A percentile compares a stretch with the other conserved stretches of the same genome.
Evolutionary conservation across 2,329 filamentous ascomycete species (phyloP).

Genomic region (Leptosphaerulina australis): DNA sequence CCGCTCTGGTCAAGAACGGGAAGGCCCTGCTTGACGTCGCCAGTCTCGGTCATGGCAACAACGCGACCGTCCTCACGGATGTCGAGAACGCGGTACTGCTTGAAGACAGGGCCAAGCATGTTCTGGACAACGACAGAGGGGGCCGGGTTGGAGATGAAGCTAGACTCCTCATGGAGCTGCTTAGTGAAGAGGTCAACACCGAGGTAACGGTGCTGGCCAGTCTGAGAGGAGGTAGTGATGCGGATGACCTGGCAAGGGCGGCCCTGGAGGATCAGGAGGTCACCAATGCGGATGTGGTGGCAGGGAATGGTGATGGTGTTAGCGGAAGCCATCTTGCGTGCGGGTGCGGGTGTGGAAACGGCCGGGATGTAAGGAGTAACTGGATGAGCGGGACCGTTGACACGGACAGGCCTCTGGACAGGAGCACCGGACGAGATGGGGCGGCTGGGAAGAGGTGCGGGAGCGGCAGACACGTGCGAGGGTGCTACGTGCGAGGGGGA

Average conservation of each 20-base stretch:
- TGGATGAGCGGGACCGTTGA: conserved; percentile 70
- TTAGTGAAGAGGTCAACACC: conserved; percentile 99
- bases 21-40: conserved; percentile 96
- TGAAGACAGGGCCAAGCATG: conserved; percentile 99
- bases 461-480: conserved; percentile 29
- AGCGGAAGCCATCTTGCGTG: conserved; percentile 60
- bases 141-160: conserved; percentile 94
- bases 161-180: conserved; percentile 98
- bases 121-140: conserved; percentile 98
- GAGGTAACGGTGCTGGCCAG: conserved; percentile 99
- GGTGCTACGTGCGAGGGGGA: conserved; percentile 10
- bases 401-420: conserved; percentile 38
- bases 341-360: conserved; percentile 30
- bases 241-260: conserved; percentile 99
- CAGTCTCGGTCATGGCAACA: conserved; percentile 98
- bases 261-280: conserved; percentile 98
- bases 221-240: conserved; percentile 97
- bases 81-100: conserved; percentile 99
- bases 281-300: conserved; percentile 99
- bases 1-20: conserved; percentile 94
- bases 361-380: conserved; percentile 48
- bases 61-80: conserved; percentile 81
- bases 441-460: conserved; percentile 36
- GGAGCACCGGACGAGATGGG: conserved; percentile 48
- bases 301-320: conserved; percentile 98